Base-by-base conservation (phyloP, 2,329 filamentous ascomycete species). In the Fusarium tjaetaba region DNA sequence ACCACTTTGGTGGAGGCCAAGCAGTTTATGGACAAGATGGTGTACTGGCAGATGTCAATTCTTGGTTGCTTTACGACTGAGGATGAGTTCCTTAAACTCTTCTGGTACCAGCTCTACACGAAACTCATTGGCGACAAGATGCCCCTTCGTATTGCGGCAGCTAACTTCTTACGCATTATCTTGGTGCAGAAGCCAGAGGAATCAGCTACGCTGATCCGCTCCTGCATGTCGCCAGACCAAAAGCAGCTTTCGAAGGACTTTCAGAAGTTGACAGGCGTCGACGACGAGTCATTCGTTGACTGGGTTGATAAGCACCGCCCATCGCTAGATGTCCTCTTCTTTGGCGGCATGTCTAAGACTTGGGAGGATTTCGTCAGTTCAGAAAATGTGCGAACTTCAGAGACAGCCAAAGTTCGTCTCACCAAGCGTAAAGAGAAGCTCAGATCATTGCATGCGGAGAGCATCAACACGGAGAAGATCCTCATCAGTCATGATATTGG, bases 1-100 rank as follows among this genome's bases (percentile, higher is more conserved):
- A 86, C 85, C 4, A 84, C 88, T 6, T 89, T 92, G 65, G 80
- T 83, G 11, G 91, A 94, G 53, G 90, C 91, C 1, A 87, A 92
- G 32, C 85, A 88, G 2, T 94, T 97, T 65, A 89, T 99, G 81
- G 89, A 94, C 68, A 96, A 95, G 79, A 90, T 99, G 77, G 90
- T 94, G 0, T 98, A 98, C 81, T 99, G 96, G 96, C 96, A 98
- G 80, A 95, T 94, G 26, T 93, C 97, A 24, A 90, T 99, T 22
- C 85, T 99, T 22, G 92, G 91, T 5, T 90, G 92, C 8, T 90
- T 96, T 22, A 92, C 93, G 7, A 87, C 89, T 11, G 94, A 97
- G 49, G 90, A 93, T n/a, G 91, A 94, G 15, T 93, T 94, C 78
- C 88, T 98, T 77, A 93, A 92, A 72, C 87, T 98, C 39, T 89